Base-by-base conservation (phyloP, 768 basidiomycete species). In the Kwoniella bestiolae region DNA sequence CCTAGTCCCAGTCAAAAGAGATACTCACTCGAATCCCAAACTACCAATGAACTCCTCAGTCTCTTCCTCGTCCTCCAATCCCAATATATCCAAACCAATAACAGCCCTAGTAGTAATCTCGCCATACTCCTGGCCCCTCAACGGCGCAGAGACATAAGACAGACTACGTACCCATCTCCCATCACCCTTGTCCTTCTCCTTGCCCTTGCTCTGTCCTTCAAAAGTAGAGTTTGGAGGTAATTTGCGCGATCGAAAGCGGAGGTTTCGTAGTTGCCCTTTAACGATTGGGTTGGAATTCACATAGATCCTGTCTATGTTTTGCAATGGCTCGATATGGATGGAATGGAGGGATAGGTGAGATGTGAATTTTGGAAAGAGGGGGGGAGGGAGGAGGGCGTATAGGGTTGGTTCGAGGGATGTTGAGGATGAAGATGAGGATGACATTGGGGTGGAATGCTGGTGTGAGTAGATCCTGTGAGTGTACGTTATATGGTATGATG, bases 1-100 rank as follows among this genome's bases (percentile, higher is more conserved):
- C n/a, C n/a, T n/a, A n/a, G n/a, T n/a, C n/a, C n/a, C n/a, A n/a
- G n/a, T n/a, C 53, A 57, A 29, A 67, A 68, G 21, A n/a, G 46
- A n/a, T 8, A 77, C 74, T 65, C 63, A 75, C 76, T 49, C 57
- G 46, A 77, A 73, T 32, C 72, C 76, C 25, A 77, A 28, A 12
- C 49, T 29, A 23, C 56, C 35, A 3, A 75, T 61, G 51, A 75
- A 77, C 6, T 49, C 68, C 56, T 72, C 57, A 8, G 73, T 64
- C 7, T 73, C 71, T 26, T 38, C 38, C 18, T 46, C 18, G 26
- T 44, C 50, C n/a, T 34, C 35, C 38, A 38, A 11, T 2, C 70
- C 66, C 2, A 50, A 60, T 25, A 75, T 56, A 23, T 72, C 69
- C 8, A 75, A 21, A n/a, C 56, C 66, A 8, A 75, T 57, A 45